Conservation (phyloP, 148 eudicot genomes). For the Persicaria maculosa region DNA sequence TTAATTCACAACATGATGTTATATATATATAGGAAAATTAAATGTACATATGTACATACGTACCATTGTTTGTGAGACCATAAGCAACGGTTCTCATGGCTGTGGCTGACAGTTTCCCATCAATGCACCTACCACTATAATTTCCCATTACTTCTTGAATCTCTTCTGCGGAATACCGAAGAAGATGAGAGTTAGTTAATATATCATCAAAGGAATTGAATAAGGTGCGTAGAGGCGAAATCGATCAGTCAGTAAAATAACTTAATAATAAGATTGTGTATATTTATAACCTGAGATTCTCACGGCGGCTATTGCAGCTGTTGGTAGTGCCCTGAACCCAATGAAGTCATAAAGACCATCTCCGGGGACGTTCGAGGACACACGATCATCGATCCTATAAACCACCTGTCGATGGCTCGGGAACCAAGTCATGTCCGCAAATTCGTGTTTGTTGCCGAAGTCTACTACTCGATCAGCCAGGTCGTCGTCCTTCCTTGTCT, state of each 20-base stretch:
- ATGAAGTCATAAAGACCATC: conserved; percentile 37
- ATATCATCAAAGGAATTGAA: neutral
- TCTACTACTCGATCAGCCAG: conserved; percentile 35
- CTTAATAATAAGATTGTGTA: neutral
- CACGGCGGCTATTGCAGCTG: conserved; percentile 22
- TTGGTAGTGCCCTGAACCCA: conserved; percentile 38
- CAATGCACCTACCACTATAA: conserved; percentile 38
- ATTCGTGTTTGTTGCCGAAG: conserved; percentile 53
- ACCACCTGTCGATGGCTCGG: conserved; percentile 44
- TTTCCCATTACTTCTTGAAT: conserved; percentile 31
- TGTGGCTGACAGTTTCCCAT: conserved; percentile 17
- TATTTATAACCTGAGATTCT: conserved; percentile 33
- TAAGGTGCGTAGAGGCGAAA: no score
- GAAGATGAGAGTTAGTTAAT: neutral
- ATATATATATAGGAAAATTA: no score
- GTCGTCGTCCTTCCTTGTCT: conserved; percentile 28
- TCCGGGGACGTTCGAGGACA: conserved; percentile 28
- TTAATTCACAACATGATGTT: no score
- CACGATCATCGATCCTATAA: conserved; percentile 55
- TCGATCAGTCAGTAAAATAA: neutral
- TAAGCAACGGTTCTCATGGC: conserved; percentile 22
- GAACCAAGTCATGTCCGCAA: conserved; percentile 60
- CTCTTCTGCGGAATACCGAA: conserved; percentile 34
- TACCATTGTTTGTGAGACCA: conserved; percentile 64
- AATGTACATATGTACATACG: neutral